phyloP scores from a whole-genome alignment of 2,329 filamentous ascomycete species.

The Diaporthe vexans region DNA sequence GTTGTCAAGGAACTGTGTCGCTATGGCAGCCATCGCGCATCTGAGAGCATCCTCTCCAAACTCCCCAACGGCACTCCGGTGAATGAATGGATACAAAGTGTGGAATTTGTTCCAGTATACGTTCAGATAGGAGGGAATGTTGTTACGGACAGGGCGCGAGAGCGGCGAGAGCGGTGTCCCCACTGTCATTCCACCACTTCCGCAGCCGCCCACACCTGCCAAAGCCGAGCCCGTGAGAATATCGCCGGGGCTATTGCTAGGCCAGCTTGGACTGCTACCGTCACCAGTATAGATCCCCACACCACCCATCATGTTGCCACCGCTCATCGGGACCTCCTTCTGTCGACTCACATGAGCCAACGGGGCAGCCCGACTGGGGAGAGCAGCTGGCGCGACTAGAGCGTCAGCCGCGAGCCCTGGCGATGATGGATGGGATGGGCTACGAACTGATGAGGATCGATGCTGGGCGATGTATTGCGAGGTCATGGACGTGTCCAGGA shows the following conservation, averaged over 20 bases:
- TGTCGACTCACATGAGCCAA: constrained; percentile 56
- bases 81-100: constrained; percentile 63
- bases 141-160: constrained; percentile 54
- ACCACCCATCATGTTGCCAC: constrained; percentile 21
- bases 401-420: constrained; percentile 63
- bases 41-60: constrained; percentile 60
- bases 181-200: constrained; percentile 44
- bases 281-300: constrained; percentile 19
- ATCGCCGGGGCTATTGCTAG: constrained; percentile 35
- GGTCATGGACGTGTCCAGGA: constrained; percentile 38
- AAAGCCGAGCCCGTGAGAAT: constrained; percentile 54
- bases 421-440: constrained; percentile 61
- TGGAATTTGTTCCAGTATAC: constrained; percentile 68
- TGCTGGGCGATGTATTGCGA: constrained; percentile 49
- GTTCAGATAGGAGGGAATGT: constrained; percentile 64
- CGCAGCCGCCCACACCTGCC: constrained; percentile 44
- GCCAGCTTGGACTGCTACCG: constrained; percentile 35
- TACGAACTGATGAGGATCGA: constrained; percentile 62
- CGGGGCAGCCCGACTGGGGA: constrained; percentile 54
- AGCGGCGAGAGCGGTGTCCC: constrained; percentile 54
- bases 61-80: constrained; percentile 60
- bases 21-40: constrained; percentile 71
- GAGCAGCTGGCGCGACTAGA: constrained; percentile 61
- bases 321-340: constrained; percentile 55
- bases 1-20: constrained; percentile 63